Conservation (phyloP, 495 filamentous ascomycete genomes). For the Daldinia childiae region DNA sequence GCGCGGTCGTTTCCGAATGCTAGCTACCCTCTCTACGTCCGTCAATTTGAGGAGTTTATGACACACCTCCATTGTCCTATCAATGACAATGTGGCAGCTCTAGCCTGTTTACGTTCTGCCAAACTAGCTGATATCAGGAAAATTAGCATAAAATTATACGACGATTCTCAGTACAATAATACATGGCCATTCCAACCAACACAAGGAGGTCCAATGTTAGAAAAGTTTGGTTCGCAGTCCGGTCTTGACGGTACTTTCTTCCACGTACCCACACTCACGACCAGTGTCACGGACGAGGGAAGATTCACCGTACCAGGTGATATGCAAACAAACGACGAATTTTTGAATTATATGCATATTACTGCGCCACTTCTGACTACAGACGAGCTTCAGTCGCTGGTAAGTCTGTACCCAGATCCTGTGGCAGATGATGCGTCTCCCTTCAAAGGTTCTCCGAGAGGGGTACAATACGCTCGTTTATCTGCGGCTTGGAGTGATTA, state of each 20-base stretch:
- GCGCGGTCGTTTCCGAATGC: constrained; percentile 65
- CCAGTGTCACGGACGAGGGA: constrained; percentile 71
- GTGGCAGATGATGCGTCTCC: constrained; percentile 37
- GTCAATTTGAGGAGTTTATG: constrained; percentile 68
- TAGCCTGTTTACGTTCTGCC: constrained; percentile 59
- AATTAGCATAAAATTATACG: constrained; percentile 64
- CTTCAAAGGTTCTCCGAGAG: constrained; percentile 49
- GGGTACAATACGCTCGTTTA: constrained; percentile 63
- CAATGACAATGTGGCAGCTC: constrained; percentile 54
- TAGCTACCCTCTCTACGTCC: constrained; percentile 61
- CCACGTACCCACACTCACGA: constrained; percentile 68
- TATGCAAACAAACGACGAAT: constrained; percentile 58
- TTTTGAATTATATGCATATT: constrained; percentile 63
- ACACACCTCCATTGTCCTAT: constrained; percentile 52
- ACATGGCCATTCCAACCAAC: constrained; percentile 75
- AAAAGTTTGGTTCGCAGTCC: constrained; percentile 57
- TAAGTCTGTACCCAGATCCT: constrained; percentile 67
- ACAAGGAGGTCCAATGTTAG: constrained; percentile 62
- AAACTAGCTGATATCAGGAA: constrained; percentile 60
- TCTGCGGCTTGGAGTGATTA: constrained; percentile 72
- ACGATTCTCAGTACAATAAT: constrained; percentile 59
- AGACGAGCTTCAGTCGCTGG: constrained; percentile 60
- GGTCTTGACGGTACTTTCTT: constrained; percentile 62
- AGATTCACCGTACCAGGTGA: constrained; percentile 62
- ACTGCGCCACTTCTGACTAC: constrained; percentile 61